Evolutionary conservation across 345 rosid species (phyloP).

Genomic region (Sisymbrium irio): DNA sequence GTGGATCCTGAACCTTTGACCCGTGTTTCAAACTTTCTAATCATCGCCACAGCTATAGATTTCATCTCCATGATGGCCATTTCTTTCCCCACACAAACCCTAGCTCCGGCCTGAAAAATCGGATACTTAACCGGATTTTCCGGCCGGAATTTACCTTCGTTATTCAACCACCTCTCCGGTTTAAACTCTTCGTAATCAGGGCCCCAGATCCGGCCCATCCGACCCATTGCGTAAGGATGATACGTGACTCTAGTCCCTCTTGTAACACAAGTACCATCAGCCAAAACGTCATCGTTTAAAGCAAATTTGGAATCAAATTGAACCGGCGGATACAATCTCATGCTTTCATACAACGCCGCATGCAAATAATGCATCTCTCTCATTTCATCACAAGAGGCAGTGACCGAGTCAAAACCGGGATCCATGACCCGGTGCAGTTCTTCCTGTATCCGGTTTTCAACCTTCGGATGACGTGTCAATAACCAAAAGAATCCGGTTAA

Average conservation of each 20-base stretch:
- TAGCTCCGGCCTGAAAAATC: conserved; percentile 65
- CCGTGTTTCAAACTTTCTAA: conserved; percentile 41
- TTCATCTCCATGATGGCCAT: conserved; percentile 71
- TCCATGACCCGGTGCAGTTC: conserved; percentile 49
- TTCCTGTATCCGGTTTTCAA: conserved; percentile 44
- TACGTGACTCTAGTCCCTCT: conserved; percentile 72
- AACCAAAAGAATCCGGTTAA: conserved; percentile 67
- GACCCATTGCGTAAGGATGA: conserved; percentile 78
- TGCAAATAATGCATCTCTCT: conserved; percentile 56
- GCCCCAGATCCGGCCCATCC: conserved; percentile 72
- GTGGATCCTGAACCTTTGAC: neutral
- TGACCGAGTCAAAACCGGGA: conserved; percentile 24
- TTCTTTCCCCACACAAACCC: conserved; percentile 81
- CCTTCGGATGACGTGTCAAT: conserved; percentile 46
- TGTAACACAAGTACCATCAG: conserved; percentile 55
- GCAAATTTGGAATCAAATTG: conserved; percentile 78
- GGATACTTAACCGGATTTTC: conserved; percentile 67
- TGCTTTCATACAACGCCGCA: conserved; percentile 54
- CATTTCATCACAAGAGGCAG: conserved; percentile 40
- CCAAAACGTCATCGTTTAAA: conserved; percentile 50
- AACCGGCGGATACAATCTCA: conserved; percentile 73
- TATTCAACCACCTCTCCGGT: conserved; percentile 72
- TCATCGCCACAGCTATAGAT: conserved; percentile 47
- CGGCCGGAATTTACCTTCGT: conserved; percentile 41
- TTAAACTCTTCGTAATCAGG: conserved; percentile 58